Evolutionary conservation across 83 land plant species (phyloP).

Genomic region (Thuja plicata): DNA sequence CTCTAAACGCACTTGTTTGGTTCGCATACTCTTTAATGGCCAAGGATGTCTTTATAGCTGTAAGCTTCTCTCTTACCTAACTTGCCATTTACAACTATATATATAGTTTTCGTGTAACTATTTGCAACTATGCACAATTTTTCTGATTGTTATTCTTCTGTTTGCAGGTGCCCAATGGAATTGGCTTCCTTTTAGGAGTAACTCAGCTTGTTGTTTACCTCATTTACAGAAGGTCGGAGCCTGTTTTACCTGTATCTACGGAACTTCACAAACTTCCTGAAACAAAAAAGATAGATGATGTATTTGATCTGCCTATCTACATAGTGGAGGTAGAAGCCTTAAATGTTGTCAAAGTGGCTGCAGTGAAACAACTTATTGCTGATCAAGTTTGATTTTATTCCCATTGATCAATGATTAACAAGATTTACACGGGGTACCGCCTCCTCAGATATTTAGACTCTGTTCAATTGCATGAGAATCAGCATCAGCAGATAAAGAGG

Average conservation of each 20-base stretch:
- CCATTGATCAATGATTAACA: not conserved
- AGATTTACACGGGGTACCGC: too few relatives aligned
- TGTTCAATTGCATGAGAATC: too few relatives aligned
- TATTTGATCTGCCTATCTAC: not conserved
- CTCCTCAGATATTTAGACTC: too few relatives aligned
- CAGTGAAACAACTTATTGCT: not conserved
- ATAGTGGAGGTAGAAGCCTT: not conserved
- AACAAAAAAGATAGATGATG: not conserved
- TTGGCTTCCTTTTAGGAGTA: conserved; percentile 8
- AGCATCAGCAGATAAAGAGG: too few relatives aligned
- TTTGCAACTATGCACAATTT: not conserved
- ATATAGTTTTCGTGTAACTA: too few relatives aligned
- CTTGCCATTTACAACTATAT: not conserved
- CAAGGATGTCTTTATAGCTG: not conserved
- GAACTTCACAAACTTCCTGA: not conserved
- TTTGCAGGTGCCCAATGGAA: conserved; percentile 9
- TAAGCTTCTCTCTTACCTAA: not conserved
- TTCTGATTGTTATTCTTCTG: not conserved
- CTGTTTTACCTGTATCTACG: not conserved
- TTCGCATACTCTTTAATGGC: not conserved
- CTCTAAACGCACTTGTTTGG: not conserved
- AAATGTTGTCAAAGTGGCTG: not conserved
- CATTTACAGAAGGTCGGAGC: not conserved
- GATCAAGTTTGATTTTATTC: too few relatives aligned
- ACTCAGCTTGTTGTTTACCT: not conserved